Evolutionary conservation across 306 rosid genomes (phyloP).

Genomic region (Benincasa hispida): DNA sequence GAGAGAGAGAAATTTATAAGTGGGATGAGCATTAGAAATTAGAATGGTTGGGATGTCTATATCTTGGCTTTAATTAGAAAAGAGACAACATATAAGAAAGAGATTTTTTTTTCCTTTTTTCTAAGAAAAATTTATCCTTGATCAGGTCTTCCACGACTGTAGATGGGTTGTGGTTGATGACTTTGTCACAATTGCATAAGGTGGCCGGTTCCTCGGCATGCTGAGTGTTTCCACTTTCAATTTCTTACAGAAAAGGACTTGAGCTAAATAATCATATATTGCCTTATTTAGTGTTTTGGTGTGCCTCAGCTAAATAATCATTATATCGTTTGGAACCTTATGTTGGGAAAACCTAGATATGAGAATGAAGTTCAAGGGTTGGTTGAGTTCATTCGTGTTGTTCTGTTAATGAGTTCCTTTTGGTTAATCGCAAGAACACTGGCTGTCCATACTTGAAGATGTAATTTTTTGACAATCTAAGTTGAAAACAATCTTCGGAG

Average conservation of each 20-base stretch:
- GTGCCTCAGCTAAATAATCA: neutral
- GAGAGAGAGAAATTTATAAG: conserved; percentile 12
- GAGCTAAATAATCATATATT: neutral
- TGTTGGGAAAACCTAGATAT: no score
- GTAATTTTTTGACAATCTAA: no score
- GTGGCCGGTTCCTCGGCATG: conserved; percentile 4
- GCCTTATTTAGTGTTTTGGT: neutral
- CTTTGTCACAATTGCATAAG: conserved; percentile 18
- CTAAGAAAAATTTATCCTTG: neutral
- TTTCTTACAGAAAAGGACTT: conserved; percentile 4
- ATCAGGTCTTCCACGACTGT: conserved; percentile 13
- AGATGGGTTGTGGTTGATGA: conserved; percentile 20
- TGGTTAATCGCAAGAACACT: no score
- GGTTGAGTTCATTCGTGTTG: no score
- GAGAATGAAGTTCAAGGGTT: no score
- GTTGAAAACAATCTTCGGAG: no score
- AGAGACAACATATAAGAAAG: neutral
- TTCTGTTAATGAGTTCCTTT: no score
- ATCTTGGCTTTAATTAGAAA: conserved; percentile 13
- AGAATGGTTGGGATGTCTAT: conserved; percentile 37
- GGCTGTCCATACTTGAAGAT: no score
- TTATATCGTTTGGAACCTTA: no score
- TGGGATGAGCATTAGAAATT: conserved; percentile 1
- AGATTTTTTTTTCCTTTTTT: neutral
- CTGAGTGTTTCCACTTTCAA: neutral